A percentile compares a stretch with the other conserved stretches of the same genome.
Evolutionary conservation across 75 land plant species (phyloP).

Genomic region (Cunninghamia lanceolata): DNA sequence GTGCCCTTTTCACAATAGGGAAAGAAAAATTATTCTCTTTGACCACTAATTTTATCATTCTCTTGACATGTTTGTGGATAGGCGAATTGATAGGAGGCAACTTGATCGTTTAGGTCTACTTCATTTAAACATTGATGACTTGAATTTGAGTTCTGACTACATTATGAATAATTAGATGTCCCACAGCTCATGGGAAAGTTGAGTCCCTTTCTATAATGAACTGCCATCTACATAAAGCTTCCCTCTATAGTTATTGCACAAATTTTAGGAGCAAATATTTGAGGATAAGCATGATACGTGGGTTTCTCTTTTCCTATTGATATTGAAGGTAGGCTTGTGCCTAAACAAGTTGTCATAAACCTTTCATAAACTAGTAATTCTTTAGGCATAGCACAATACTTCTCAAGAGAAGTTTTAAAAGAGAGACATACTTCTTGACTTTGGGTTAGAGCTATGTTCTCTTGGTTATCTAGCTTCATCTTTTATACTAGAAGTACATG

Average conservation of each 20-base stretch:
- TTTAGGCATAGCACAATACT: not conserved
- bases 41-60: not conserved
- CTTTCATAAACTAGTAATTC: not conserved
- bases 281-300: not conserved
- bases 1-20: constrained; percentile 24
- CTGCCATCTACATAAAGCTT: not conserved
- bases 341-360: not conserved
- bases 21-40: not conserved
- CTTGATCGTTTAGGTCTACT: constrained; percentile 7
- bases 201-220: not conserved
- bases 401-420: not conserved
- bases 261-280: not conserved
- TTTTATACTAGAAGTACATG: constrained; percentile 2
- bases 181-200: not conserved
- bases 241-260: not conserved
- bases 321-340: not conserved
- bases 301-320: not conserved
- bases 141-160: constrained; percentile 50
- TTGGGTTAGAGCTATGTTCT: not conserved
- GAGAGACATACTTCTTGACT: not conserved
- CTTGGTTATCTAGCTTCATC: not conserved
- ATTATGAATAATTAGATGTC: constrained; percentile 25
- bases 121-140: constrained; percentile 35
- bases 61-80: not conserved
- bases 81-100: not conserved